Percentiles rank a stretch among this genome's conserved stretches.
Evolutionary conservation across 352 stramenopile species (phyloP).

Genomic region (Pythium pyrilobum): DNA sequence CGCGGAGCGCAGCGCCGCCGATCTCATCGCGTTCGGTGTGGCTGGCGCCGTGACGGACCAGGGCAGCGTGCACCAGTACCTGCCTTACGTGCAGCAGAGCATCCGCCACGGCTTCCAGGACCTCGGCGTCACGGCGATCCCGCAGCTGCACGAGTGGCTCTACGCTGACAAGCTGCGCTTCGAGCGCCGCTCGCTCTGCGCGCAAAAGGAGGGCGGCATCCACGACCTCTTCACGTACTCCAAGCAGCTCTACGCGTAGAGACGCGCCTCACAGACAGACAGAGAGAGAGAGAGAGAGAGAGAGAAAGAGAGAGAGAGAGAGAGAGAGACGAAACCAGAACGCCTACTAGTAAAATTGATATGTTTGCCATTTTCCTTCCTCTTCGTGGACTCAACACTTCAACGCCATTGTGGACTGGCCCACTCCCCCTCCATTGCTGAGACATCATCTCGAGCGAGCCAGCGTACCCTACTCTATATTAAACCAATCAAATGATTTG

Average conservation of each 20-base stretch:
- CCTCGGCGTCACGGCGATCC: slow-evolving; percentile 88
- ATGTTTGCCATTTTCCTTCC: not conserved
- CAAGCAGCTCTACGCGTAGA: slow-evolving; percentile 78
- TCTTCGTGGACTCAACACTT: not conserved
- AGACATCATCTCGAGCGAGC: not conserved
- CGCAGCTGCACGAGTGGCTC: slow-evolving; percentile 72
- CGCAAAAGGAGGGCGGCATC: slow-evolving; percentile 96
- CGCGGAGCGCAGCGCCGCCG: slow-evolving; percentile 31
- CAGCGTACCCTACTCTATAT: not conserved
- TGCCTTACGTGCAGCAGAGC: slow-evolving; percentile 97
- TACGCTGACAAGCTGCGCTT: slow-evolving; percentile 85
- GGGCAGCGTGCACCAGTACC: slow-evolving; percentile 95
- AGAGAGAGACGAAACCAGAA: not conserved
- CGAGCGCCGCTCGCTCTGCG: slow-evolving; percentile 95
- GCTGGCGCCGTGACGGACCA: slow-evolving; percentile 98
- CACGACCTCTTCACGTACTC: slow-evolving; percentile 97
- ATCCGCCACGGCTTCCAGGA: slow-evolving; percentile 98
- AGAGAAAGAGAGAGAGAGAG: no score
- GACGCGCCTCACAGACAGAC: not conserved
- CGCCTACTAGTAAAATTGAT: not conserved
- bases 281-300: not conserved
- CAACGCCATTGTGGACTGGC: not conserved
- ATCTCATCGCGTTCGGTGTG: slow-evolving; percentile 98
- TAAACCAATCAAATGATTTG: not conserved
- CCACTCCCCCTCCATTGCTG: no score